Evolutionary conservation across 495 filamentous ascomycete genomes (phyloP).

Genomic region (Talaromyces adpressus): DNA sequence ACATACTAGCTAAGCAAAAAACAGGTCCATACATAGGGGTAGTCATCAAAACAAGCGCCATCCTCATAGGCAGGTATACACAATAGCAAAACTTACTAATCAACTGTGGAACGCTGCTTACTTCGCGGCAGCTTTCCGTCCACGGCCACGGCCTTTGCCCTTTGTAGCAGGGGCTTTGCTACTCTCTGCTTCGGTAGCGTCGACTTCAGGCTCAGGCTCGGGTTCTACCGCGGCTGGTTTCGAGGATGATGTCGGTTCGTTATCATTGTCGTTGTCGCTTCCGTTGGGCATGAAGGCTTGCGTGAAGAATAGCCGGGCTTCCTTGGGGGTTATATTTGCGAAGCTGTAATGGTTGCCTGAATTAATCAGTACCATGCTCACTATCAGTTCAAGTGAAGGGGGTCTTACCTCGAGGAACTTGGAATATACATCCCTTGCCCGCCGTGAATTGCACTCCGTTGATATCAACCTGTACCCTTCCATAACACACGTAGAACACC

Average conservation of each 20-base stretch:
- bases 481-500: slow-evolving; percentile 82
- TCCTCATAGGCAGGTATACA: background rate
- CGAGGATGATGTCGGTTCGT: background rate
- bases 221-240: background rate
- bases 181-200: background rate
- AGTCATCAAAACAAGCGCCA: background rate
- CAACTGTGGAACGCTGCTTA: background rate
- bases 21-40: background rate
- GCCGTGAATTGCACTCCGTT: slow-evolving; percentile 74
- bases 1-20: background rate
- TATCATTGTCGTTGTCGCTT: background rate
- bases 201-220: background rate
- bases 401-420: slow-evolving; percentile 79
- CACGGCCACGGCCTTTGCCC: slow-evolving; percentile 22
- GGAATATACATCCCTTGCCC: slow-evolving; percentile 79
- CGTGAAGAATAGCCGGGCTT: slow-evolving; percentile 77
- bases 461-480: slow-evolving; percentile 68
- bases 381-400: background rate
- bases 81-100: background rate
- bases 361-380: slow-evolving; percentile 1
- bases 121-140: background rate
- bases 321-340: slow-evolving; percentile 56
- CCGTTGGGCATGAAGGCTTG: slow-evolving; percentile 56
- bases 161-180: slow-evolving; percentile 12
- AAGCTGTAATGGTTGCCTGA: slow-evolving; percentile 83